A percentile compares a stretch with the other conserved stretches of the same genome.
These are phyloP conservation scores for Leavenworthia alabamica DNA, from an alignment of 345 rosid genomes.

Conservation along the genomic window DNA sequence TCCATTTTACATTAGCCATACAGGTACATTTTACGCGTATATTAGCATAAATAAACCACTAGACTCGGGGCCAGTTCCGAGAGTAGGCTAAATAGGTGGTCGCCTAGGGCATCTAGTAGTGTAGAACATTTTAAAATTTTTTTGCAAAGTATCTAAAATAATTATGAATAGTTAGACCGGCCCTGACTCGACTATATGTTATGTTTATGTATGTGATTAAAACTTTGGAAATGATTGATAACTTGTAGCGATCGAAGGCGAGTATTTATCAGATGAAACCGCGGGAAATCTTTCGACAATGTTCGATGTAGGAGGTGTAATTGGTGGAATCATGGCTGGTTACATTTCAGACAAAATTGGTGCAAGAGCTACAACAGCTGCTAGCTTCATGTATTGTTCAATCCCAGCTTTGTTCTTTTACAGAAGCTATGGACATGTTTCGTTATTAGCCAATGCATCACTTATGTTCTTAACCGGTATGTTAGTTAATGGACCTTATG, in stretches of 20 bases:
- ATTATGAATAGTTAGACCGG: too few relatives aligned
- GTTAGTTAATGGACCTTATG: constrained; percentile 92
- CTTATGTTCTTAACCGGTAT: constrained; percentile 80
- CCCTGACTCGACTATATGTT: too few relatives aligned
- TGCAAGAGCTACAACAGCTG: constrained; percentile 91
- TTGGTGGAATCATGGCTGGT: constrained; percentile 94
- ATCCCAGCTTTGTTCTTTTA: constrained; percentile 84
- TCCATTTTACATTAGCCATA: constrained; percentile 85
- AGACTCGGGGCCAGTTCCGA: too few relatives aligned
- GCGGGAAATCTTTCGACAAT: constrained; percentile 86
- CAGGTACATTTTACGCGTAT: too few relatives aligned
- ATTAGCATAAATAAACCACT: too few relatives aligned
- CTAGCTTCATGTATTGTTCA: constrained; percentile 84
- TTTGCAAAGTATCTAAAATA: too few relatives aligned
- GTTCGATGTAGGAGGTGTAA: constrained; percentile 89
- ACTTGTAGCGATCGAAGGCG: constrained; percentile 80
- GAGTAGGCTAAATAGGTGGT: too few relatives aligned
- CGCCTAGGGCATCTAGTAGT: too few relatives aligned
- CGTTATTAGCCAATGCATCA: constrained; percentile 49
- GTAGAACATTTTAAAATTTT: too few relatives aligned
- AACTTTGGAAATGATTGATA: background rate
- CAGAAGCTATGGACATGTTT: constrained; percentile 70
- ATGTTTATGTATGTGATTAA: too few relatives aligned
- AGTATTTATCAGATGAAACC: constrained; percentile 60
- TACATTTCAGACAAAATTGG: constrained; percentile 71